phyloP scores from a whole-genome alignment of 352 stramenopile genomes.

The Blastocystis hominis region DNA sequence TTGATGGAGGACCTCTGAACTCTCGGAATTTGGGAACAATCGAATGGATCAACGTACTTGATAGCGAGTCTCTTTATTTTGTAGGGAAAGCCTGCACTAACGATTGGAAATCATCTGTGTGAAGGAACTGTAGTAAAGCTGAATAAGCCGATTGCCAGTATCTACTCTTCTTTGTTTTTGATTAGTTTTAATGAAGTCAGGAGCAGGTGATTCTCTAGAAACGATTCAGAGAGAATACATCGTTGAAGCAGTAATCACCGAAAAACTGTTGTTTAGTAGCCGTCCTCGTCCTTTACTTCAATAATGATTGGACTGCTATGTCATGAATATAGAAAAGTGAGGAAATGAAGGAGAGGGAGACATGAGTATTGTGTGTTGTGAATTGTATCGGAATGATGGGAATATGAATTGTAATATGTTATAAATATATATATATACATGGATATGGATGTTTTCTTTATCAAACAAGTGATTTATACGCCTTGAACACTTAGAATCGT shows the following conservation, averaged over 20 bases:
- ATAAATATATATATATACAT: too few species aligned
- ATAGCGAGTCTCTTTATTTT: neutral
- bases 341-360: too few species aligned
- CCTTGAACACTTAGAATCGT: too few species aligned
- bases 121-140: neutral
- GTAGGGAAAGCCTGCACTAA: neutral
- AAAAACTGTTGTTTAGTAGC: conserved; percentile 9
- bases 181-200: neutral
- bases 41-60: neutral
- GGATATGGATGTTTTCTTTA: too few species aligned
- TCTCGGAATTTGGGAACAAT: neutral
- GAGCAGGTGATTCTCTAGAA: neutral
- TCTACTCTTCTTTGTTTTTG: neutral
- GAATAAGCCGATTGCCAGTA: neutral
- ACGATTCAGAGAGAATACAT: neutral
- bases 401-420: too few species aligned
- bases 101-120: conserved; percentile 21
- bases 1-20: neutral
- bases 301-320: neutral
- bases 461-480: too few species aligned
- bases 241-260: neutral
- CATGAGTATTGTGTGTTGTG: too few species aligned
- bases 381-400: too few species aligned
- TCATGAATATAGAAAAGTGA: neutral
- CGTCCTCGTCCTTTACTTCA: neutral